Base-by-base conservation (phyloP, 768 basidiomycete species). In the Cystofilobasidium ferigula region DNA sequence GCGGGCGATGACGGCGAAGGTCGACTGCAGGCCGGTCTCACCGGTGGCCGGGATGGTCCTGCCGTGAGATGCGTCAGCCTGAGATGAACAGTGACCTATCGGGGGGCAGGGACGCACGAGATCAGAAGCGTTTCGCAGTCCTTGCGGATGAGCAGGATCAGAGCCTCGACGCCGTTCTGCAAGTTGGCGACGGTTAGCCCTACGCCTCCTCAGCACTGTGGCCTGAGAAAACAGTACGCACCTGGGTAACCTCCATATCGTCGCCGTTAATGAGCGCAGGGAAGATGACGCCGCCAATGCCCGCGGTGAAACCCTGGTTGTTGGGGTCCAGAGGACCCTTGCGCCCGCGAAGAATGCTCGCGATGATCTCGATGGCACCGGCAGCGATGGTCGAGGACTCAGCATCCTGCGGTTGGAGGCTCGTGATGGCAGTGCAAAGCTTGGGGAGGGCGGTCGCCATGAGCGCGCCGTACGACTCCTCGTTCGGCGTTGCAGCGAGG, bases 61-160 rank as follows among this genome's bases (percentile, higher is more conserved):
- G n/a, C n/a, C n/a, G n/a, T n/a, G n/a, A n/a, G n/a, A n/a, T n/a
- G n/a, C n/a, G n/a, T n/a, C n/a, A n/a, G n/a, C n/a, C n/a, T 35
- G 43, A 24, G 28, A 36, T 42, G 35, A 59, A 35, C 2, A 16
- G n/a, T 35, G 34, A 51, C 32, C 14, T 3, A 14, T n/a, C n/a
- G n/a, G n/a, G n/a, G n/a, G n/a, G n/a, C n/a, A n/a, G n/a, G n/a
- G n/a, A 70, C 75, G 18, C 56, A 77, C 89, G 91, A 97, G 0
- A 82, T 77, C 7, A 94, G 74, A 10, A 98, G 77, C 73, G 93
- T 92, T 34, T 81, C 78, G 70, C 84, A 84, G 71, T 93, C 92
- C 78, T 92, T 97, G 43, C 91, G 85, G 59, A 97, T 82, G 42
- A 95, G 79, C 35, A 85, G 77, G 0, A 91, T 95, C 24, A 99